These are phyloP conservation scores for Neurospora sp. DNA, from an alignment of 495 filamentous ascomycete species.

Conservation along the genomic window DNA sequence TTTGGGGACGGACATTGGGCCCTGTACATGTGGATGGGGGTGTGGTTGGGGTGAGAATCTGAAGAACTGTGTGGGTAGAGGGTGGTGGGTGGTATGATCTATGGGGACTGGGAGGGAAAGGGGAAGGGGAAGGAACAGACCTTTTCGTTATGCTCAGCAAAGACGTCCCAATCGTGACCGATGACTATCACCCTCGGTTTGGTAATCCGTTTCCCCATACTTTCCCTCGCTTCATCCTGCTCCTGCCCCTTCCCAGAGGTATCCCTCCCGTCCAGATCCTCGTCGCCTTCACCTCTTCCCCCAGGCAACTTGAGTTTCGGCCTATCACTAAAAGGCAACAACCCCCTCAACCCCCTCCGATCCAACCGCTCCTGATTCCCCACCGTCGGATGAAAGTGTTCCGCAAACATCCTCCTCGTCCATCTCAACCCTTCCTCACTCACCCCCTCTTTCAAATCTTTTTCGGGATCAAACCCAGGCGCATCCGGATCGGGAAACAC, in stretches of 20 bases:
- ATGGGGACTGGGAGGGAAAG: too few species aligned
- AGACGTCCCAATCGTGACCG: slow-evolving; percentile 50
- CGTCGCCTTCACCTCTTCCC: slow-evolving; percentile 11
- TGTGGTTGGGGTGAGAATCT: not conserved
- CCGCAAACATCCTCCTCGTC: slow-evolving; percentile 28
- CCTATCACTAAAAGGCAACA: slow-evolving; percentile 38
- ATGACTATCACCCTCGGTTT: slow-evolving; percentile 43
- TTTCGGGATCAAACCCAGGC: slow-evolving; percentile 31
- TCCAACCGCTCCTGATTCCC: slow-evolving; percentile 48
- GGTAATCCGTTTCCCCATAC: not conserved
- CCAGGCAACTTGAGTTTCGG: slow-evolving; percentile 35
- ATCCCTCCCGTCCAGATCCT: not conserved
- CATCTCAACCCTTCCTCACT: slow-evolving; percentile 36
- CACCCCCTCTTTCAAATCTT: slow-evolving; percentile 31
- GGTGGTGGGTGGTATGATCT: not conserved
- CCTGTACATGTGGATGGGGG: slow-evolving; percentile 3
- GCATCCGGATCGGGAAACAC: slow-evolving; percentile 51
- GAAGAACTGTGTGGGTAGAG: not conserved
- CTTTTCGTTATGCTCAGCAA: slow-evolving; percentile 40
- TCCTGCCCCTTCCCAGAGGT: not conserved
- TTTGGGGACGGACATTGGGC: slow-evolving; percentile 27
- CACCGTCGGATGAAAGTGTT: slow-evolving; percentile 43
- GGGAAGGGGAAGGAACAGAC: slow-evolving; percentile 15
- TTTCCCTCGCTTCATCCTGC: not conserved
- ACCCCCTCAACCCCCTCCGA: slow-evolving; percentile 32